Evolutionary conservation across 352 stramenopile genomes (phyloP).

Genomic region (Globisporangium apiculatum): DNA sequence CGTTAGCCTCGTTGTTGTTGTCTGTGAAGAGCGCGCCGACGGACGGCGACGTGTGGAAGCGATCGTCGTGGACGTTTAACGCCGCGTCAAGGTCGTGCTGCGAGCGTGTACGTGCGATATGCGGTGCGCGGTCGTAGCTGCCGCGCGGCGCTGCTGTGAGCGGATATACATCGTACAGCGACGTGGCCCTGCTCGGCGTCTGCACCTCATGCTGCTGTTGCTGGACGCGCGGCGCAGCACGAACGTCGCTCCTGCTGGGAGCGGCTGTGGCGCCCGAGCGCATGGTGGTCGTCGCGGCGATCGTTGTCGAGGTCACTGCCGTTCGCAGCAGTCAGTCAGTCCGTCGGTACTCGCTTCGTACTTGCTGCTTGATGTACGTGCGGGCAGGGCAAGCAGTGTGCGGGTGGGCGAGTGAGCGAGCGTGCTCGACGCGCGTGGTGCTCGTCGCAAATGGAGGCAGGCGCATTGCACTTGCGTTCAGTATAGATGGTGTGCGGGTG

Average conservation of each 20-base stretch:
- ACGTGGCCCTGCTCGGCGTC: slow-evolving; percentile 3
- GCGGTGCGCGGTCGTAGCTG: slow-evolving; percentile 4
- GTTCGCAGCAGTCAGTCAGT: neutral
- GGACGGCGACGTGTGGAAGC: slow-evolving; percentile 15
- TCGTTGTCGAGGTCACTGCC: neutral
- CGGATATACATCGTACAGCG: slow-evolving; percentile 71
- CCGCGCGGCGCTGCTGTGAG: slow-evolving; percentile 24
- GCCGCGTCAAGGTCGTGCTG: slow-evolving; percentile 4
- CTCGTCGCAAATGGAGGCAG: neutral
- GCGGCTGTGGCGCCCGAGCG: neutral
- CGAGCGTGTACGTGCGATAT: slow-evolving; percentile 22
- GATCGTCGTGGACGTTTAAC: slow-evolving; percentile 8
- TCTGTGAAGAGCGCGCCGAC: slow-evolving; percentile 1
- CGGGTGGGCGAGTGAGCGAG: too few relatives aligned
- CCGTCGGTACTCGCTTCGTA: neutral
- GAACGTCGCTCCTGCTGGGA: neutral
- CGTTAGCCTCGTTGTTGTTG: neutral
- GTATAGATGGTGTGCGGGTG: neutral
- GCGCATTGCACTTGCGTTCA: neutral
- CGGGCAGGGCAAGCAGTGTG: too few relatives aligned
- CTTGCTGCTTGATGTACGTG: too few relatives aligned
- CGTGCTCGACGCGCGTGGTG: neutral
- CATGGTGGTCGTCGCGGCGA: too few relatives aligned
- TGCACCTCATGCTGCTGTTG: neutral
- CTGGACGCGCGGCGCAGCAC: neutral